These are phyloP conservation scores for Scytalidium lignicola DNA, from an alignment of 2,329 filamentous ascomycete species.

Conservation along the genomic window DNA sequence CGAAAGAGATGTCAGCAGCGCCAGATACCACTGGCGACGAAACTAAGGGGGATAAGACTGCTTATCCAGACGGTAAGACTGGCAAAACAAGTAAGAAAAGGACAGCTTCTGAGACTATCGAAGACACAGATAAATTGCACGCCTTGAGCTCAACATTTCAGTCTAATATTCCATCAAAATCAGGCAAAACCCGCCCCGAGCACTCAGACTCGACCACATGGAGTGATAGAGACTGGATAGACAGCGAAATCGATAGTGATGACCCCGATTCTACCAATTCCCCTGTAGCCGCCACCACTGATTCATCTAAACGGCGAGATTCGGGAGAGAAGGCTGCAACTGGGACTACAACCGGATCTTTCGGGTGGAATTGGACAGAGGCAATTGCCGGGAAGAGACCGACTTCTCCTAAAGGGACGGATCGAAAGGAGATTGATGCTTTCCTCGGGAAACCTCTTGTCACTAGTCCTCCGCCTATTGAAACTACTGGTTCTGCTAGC, in stretches of 20 bases:
- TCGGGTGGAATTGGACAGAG: constrained; percentile 48
- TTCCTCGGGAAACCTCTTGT: constrained; percentile 14
- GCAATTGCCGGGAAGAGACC: constrained; percentile 44
- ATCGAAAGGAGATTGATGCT: constrained; percentile 15
- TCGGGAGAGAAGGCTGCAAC: constrained; percentile 13
- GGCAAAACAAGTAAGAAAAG: constrained; percentile 28
- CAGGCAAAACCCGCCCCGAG: constrained; percentile 6
- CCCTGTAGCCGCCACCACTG: constrained; percentile 22
- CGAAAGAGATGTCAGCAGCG: constrained; percentile 50
- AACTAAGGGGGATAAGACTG: constrained; percentile 36
- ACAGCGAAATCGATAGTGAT: constrained; percentile 45
- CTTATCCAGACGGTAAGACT: constrained; percentile 8
- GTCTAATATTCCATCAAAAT: constrained; percentile 12
- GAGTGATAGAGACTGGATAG: constrained; percentile 61
- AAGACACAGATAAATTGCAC: constrained; percentile 34
- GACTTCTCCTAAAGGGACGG: constrained; percentile 19
- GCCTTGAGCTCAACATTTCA: constrained; percentile 18
- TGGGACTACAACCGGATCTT: constrained; percentile 4
- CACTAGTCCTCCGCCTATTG: neutral
- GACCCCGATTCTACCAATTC: constrained; percentile 36
- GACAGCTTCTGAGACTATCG: constrained; percentile 41
- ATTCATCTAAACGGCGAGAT: constrained; percentile 9
- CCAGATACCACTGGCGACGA: constrained; percentile 63
- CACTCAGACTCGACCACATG: constrained; percentile 48
- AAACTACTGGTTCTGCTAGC: neutral